Percentiles rank a stretch among this genome's conserved stretches.
phyloP scores from a whole-genome alignment of 83 land plant species.

The Isoetes engelmannii region DNA sequence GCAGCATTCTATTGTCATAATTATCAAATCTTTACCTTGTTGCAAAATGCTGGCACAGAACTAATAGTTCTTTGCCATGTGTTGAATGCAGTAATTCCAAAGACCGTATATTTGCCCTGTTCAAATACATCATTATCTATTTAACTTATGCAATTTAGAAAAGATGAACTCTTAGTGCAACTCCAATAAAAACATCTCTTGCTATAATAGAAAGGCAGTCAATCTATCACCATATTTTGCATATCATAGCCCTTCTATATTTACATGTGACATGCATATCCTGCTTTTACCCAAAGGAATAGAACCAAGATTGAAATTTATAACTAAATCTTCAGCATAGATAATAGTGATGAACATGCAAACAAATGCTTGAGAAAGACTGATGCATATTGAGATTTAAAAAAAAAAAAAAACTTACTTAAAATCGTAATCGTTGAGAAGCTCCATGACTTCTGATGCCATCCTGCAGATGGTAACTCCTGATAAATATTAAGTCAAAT shows the following conservation, averaged over 20 bases:
- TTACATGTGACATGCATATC: too few species aligned
- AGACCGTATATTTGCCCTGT: constrained; percentile 9
- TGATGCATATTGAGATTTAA: background rate
- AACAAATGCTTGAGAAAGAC: background rate
- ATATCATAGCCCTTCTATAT: background rate
- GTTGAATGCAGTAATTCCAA: constrained; percentile 13
- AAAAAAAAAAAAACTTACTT: constrained; percentile 1
- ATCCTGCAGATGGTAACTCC: constrained; percentile 1
- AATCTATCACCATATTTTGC: background rate
- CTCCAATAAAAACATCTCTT: too few species aligned
- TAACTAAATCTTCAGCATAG: too few species aligned
- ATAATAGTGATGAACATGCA: too few species aligned
- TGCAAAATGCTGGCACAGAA: too few species aligned
- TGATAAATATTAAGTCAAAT: background rate
- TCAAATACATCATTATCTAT: background rate
- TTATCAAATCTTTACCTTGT: too few species aligned
- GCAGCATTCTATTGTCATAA: too few species aligned
- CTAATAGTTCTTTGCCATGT: too few species aligned
- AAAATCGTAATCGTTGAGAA: constrained; percentile 8
- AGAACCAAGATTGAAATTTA: too few species aligned
- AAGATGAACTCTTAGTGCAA: too few species aligned
- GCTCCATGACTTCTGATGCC: constrained; percentile 15
- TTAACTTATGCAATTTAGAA: background rate
- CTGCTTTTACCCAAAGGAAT: too few species aligned
- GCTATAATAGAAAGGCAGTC: too few species aligned